Evolutionary conservation across 805 yeast species (phyloP).

Genomic region (Starmera dryadoides): DNA sequence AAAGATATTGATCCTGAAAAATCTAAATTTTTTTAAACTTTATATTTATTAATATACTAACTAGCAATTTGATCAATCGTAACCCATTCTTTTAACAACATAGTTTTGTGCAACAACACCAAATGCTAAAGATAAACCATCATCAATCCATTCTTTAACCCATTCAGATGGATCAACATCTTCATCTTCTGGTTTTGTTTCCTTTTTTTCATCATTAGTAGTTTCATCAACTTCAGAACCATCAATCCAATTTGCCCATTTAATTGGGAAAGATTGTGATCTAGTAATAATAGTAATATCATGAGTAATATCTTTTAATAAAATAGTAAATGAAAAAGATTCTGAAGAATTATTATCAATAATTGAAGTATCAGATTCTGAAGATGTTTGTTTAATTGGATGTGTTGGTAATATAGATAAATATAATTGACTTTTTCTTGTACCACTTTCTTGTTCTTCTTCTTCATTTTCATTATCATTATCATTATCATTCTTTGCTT

Average conservation of each 20-base stretch:
- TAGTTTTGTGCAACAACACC: conserved; percentile 89
- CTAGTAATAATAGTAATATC: conserved; percentile 64
- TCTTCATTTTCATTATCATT: conserved; percentile 12
- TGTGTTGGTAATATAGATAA: conserved; percentile 62
- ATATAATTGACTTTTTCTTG: conserved; percentile 44
- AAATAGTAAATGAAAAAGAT: conserved; percentile 68
- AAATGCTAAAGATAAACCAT: conserved; percentile 69
- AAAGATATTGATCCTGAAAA: not conserved
- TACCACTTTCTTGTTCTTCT: conserved; percentile 13
- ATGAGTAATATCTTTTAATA: conserved; percentile 74
- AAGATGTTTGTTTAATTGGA: conserved; percentile 16
- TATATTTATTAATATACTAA: not conserved
- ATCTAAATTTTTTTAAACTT: not conserved
- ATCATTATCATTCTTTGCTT: conserved; percentile 20
- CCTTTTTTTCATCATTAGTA: conserved; percentile 18
- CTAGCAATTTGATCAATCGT: conserved; percentile 4
- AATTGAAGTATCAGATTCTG: conserved; percentile 17
- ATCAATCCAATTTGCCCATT: conserved; percentile 92
- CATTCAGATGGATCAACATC: conserved; percentile 74
- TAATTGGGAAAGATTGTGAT: conserved; percentile 85
- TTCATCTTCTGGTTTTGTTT: conserved; percentile 33
- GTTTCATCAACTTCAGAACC: conserved; percentile 14
- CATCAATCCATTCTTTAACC: conserved; percentile 74
- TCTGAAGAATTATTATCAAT: conserved; percentile 33
- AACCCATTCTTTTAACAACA: conserved; percentile 77